These are phyloP conservation scores for Zangia roseola DNA, from an alignment of 768 basidiomycete genomes.

Conservation along the genomic window DNA sequence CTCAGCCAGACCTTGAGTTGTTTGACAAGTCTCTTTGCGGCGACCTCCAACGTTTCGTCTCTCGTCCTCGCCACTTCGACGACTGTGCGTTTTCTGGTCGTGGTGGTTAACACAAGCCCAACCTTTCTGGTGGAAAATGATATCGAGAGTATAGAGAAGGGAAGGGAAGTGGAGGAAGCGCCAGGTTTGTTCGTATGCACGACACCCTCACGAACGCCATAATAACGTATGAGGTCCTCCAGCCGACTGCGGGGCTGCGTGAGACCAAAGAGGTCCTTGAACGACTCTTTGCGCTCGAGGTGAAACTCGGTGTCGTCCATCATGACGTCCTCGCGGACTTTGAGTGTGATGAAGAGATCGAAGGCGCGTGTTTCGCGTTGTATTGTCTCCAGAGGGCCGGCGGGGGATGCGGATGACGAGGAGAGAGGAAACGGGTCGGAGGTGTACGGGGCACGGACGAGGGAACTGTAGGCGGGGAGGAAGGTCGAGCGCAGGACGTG, in stretches of 20 bases:
- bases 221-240: slow-evolving; percentile 66
- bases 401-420: slow-evolving; percentile 24
- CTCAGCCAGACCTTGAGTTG: slow-evolving; percentile 47
- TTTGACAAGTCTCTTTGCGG: slow-evolving; percentile 51
- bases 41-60: slow-evolving; percentile 56
- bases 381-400: slow-evolving; percentile 38
- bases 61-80: slow-evolving; percentile 49
- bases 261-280: slow-evolving; percentile 77
- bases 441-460: slow-evolving; percentile 67
- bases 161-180: slow-evolving; percentile 19
- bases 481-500: slow-evolving; percentile 77
- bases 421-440: slow-evolving; percentile 75
- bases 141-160: slow-evolving; percentile 38
- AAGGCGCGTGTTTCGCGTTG: slow-evolving; percentile 76
- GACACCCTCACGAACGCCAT: slow-evolving; percentile 41
- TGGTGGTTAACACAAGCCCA: slow-evolving; percentile 34
- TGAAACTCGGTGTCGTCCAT: slow-evolving; percentile 73
- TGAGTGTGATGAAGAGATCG: slow-evolving; percentile 78
- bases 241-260: slow-evolving; percentile 69
- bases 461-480: slow-evolving; percentile 59
- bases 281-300: slow-evolving; percentile 70
- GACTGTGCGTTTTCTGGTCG: slow-evolving; percentile 49
- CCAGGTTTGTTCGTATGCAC: slow-evolving; percentile 17
- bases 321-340: slow-evolving; percentile 78
- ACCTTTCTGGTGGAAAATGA: slow-evolving; percentile 41